Evolutionary conservation across 2,329 filamentous ascomycete species (phyloP).

Genomic region (Calonectria montana): DNA sequence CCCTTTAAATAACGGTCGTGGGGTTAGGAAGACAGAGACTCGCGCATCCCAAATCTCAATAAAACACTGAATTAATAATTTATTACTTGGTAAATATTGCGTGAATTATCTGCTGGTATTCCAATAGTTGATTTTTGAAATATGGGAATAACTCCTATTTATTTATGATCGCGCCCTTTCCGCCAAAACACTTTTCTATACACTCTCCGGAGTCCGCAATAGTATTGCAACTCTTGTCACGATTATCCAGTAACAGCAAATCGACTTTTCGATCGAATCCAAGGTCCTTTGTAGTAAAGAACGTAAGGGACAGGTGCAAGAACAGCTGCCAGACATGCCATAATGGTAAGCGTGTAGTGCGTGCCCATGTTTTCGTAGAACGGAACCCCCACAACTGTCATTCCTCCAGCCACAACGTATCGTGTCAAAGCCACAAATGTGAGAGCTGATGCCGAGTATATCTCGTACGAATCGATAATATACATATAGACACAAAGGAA

Average conservation of each 20-base stretch:
- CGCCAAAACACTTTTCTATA: not conserved
- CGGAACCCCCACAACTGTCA: slow-evolving; percentile 49
- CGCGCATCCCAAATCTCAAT: too few relatives aligned
- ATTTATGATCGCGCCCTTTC: too few relatives aligned
- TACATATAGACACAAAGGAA: slow-evolving; percentile 50
- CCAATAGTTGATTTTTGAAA: too few relatives aligned
- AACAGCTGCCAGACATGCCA: slow-evolving; percentile 43
- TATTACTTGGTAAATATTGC: too few relatives aligned
- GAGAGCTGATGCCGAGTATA: slow-evolving; percentile 47
- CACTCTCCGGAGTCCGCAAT: not conserved
- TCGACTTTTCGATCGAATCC: slow-evolving; percentile 34
- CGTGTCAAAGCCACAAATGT: slow-evolving; percentile 46
- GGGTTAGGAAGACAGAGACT: too few relatives aligned
- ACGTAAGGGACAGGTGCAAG: slow-evolving; percentile 46
- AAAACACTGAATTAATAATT: too few relatives aligned
- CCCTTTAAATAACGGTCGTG: too few relatives aligned
- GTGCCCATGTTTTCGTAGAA: slow-evolving; percentile 49
- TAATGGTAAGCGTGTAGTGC: slow-evolving; percentile 47
- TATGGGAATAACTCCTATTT: too few relatives aligned
- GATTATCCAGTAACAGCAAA: slow-evolving; percentile 23
- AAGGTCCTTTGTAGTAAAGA: slow-evolving; percentile 39
- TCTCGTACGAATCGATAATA: slow-evolving; percentile 50
- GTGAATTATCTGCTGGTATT: too few relatives aligned
- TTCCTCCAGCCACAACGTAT: slow-evolving; percentile 47
- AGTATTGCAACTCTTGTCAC: slow-evolving; percentile 59